Evolutionary conservation across 257 asterid species (phyloP).

Genomic region (Gardenia jasminoides): DNA sequence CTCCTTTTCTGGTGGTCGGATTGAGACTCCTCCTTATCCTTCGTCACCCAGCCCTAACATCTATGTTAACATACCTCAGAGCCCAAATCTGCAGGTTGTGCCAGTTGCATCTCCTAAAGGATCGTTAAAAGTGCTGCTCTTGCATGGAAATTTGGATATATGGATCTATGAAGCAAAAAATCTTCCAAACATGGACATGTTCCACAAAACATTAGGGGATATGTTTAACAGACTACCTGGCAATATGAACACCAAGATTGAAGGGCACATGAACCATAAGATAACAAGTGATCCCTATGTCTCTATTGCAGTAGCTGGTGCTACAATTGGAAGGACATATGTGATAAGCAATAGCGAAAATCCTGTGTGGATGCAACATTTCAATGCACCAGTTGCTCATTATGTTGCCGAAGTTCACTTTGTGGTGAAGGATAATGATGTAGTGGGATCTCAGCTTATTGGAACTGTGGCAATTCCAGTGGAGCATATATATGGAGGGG

Average conservation of each 20-base stretch:
- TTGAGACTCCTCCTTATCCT: conserved; percentile 26
- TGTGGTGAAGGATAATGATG: conserved; percentile 83
- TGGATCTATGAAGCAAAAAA: conserved; percentile 86
- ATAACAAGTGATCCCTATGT: conserved; percentile 97
- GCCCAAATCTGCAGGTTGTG: conserved; percentile 56
- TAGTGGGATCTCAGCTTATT: conserved; percentile 90
- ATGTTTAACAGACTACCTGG: conserved; percentile 78
- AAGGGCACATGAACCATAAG: conserved; percentile 69
- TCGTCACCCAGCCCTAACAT: conserved; percentile 24
- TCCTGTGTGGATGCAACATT: conserved; percentile 93
- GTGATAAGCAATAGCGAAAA: conserved; percentile 78
- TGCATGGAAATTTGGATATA: conserved; percentile 88
- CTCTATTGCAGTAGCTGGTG: conserved; percentile 57
- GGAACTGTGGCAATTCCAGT: conserved; percentile 83
- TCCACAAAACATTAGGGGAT: conserved; percentile 87
- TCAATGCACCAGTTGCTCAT: conserved; percentile 88
- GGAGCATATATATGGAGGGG: conserved; percentile 75
- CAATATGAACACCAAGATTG: conserved; percentile 66
- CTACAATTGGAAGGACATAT: conserved; percentile 79
- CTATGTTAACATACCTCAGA: conserved; percentile 25
- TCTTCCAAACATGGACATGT: conserved; percentile 99
- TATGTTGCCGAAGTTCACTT: conserved; percentile 73
- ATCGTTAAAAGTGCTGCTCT: conserved; percentile 64
- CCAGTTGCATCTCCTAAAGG: conserved; percentile 49
- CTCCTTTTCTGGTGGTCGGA: conserved; percentile 53